These are phyloP conservation scores for Venturia pyrina DNA, from an alignment of 2,329 filamentous ascomycete genomes.

Conservation along the genomic window DNA sequence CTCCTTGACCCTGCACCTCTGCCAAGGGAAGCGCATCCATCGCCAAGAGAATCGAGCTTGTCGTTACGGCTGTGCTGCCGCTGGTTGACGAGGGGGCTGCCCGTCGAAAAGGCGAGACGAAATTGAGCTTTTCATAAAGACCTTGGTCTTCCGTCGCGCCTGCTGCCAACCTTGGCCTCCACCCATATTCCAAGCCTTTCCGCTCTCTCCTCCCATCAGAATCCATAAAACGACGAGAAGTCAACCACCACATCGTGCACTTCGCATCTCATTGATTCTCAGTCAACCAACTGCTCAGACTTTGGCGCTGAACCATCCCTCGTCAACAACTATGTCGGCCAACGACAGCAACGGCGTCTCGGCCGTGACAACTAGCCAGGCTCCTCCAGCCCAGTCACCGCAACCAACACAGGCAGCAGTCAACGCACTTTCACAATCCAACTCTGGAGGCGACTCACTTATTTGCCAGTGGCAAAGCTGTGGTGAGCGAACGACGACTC, in stretches of 20 bases:
- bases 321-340: not conserved
- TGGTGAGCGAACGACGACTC: slow-evolving; percentile 46
- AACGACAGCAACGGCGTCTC: slow-evolving; percentile 4
- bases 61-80: slow-evolving; percentile 4
- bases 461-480: slow-evolving; percentile 55
- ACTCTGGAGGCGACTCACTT: slow-evolving; percentile 31
- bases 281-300: not conserved
- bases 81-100: slow-evolving; percentile 3
- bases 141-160: not conserved
- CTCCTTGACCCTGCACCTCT: not conserved
- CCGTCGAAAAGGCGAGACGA: not conserved
- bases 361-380: slow-evolving; percentile 6
- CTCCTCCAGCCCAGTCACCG: slow-evolving; percentile 1
- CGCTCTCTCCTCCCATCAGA: not conserved
- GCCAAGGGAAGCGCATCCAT: not conserved
- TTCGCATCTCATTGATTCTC: not conserved
- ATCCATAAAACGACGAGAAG: not conserved
- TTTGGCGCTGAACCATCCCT: not conserved
- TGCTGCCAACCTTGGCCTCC: not conserved
- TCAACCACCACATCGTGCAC: not conserved
- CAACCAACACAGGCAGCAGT: not conserved
- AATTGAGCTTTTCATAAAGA: not conserved
- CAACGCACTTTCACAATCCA: slow-evolving; percentile 7
- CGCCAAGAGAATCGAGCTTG: not conserved
- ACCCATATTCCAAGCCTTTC: slow-evolving; percentile 4